These are phyloP conservation scores for Vitrella brassicaformis DNA, from an alignment of 73 alveolate species.

Conservation along the genomic window DNA sequence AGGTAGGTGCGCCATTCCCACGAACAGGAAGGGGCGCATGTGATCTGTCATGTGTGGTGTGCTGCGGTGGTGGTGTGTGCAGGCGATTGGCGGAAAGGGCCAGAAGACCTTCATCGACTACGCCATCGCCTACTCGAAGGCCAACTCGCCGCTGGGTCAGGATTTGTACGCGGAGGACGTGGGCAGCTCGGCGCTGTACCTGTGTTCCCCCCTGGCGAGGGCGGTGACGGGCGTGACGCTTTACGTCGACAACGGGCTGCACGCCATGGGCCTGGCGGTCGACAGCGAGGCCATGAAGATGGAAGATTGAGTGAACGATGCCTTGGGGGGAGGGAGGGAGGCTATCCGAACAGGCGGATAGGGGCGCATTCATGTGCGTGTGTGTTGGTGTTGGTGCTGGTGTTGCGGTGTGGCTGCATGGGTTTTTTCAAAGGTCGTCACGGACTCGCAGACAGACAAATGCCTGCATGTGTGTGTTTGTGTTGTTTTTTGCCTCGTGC, in stretches of 20 bases:
- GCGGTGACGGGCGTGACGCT: slow-evolving; percentile 30
- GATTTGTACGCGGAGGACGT: slow-evolving; percentile 8
- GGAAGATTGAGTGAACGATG: too few species aligned
- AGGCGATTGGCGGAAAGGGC: slow-evolving; percentile 31
- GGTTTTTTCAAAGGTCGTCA: too few species aligned
- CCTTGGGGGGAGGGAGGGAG: too few species aligned
- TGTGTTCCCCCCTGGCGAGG: slow-evolving; percentile 10
- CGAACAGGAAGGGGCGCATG: neutral
- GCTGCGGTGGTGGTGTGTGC: neutral
- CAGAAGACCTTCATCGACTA: slow-evolving; percentile 30
- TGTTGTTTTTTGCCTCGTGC: too few species aligned
- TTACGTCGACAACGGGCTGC: slow-evolving; percentile 32
- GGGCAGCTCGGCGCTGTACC: slow-evolving; percentile 21
- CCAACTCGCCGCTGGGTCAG: neutral
- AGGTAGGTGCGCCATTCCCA: neutral
- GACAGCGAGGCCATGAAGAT: slow-evolving; percentile 20
- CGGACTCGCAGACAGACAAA: too few species aligned
- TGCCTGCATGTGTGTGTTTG: too few species aligned
- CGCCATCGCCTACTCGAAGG: slow-evolving; percentile 6
- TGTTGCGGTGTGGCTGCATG: too few species aligned
- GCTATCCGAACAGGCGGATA: too few species aligned
- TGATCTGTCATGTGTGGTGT: neutral
- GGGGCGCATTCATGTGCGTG: too few species aligned
- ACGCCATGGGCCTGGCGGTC: slow-evolving; percentile 27
- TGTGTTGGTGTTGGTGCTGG: too few species aligned